A percentile compares a stretch with the other conserved stretches of the same genome.
Conservation (phyloP, 1,284 basidiomycete species). For the Puccinia novopanici region DNA sequence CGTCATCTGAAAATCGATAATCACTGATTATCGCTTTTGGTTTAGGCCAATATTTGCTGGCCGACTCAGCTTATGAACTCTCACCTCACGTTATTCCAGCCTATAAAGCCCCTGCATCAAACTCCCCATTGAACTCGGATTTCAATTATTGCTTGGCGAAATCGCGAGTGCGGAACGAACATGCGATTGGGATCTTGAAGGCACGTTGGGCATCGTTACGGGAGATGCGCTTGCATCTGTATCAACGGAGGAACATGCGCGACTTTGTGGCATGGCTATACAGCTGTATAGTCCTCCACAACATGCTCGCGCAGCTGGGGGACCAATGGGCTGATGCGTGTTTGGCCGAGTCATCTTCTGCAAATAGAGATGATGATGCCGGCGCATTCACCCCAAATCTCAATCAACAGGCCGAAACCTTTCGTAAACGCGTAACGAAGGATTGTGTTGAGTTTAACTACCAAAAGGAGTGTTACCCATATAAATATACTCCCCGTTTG, state of each 20-base stretch:
- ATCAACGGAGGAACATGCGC: not conserved
- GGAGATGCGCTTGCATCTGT: not conserved
- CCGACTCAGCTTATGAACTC: conserved; percentile 21
- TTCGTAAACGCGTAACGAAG: not conserved
- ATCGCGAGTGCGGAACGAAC: conserved; percentile 1
- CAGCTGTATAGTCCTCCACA: conserved; percentile 5
- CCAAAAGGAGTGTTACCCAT: not conserved
- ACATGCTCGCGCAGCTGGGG: not conserved
- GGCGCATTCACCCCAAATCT: too few relatives aligned
- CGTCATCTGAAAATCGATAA: too few relatives aligned
- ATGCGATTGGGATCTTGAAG: conserved; percentile 22
- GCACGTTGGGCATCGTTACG: conserved; percentile 6
- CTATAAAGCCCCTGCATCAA: conserved; percentile 6
- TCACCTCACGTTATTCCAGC: not conserved
- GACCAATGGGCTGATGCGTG: not conserved
- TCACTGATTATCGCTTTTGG: not conserved
- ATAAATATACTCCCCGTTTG: too few relatives aligned
- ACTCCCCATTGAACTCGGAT: not conserved
- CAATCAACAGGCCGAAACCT: not conserved
- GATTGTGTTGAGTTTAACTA: conserved; percentile 13
- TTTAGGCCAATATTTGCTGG: conserved; percentile 24
- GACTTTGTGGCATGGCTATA: not conserved
- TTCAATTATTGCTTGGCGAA: conserved; percentile 32
- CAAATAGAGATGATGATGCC: not conserved
- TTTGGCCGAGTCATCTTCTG: too few relatives aligned